Percentiles rank a stretch among this genome's conserved stretches.
Conservation (phyloP, 305 asterid genomes). For the Coffea humblotiana region DNA sequence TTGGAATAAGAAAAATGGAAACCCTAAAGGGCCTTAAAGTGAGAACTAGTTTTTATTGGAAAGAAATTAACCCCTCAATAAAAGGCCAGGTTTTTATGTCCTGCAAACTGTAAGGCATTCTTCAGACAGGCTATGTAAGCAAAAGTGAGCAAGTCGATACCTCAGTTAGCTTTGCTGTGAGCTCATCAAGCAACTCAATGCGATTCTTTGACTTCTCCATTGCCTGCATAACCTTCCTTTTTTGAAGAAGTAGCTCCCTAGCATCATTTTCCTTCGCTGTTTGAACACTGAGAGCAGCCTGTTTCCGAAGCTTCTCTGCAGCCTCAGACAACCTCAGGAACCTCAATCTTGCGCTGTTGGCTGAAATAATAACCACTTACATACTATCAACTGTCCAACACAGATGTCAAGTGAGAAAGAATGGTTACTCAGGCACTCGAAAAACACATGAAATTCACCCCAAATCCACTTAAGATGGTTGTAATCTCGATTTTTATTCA, state of each 20-base stretch:
- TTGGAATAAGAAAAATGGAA: background rate
- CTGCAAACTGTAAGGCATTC: background rate
- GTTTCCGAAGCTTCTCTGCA: constrained; percentile 76
- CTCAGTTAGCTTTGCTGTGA: constrained; percentile 69
- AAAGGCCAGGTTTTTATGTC: background rate
- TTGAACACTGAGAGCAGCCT: constrained; percentile 71
- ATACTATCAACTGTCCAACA: constrained; percentile 14
- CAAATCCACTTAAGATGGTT: background rate
- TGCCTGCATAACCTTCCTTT: constrained; percentile 85
- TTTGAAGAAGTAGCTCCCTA: constrained; percentile 69
- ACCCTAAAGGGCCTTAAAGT: background rate
- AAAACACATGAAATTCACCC: background rate
- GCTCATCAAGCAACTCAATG: constrained; percentile 76
- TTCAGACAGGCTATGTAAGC: constrained; percentile 3
- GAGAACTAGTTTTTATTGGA: background rate
- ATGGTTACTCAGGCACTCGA: background rate
- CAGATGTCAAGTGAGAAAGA: no score
- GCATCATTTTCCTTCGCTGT: constrained; percentile 83
- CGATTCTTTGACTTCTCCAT: constrained; percentile 81
- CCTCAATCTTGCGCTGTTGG: constrained; percentile 74
- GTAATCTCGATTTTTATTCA: no score
- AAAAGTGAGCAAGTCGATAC: constrained; percentile 32
- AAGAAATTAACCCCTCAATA: background rate
- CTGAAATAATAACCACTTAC: constrained; percentile 42
- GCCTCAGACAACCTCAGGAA: constrained; percentile 87